Evolutionary conservation across 2,329 filamentous ascomycete species (phyloP), one percentile per base, ranked within the genome.

Genomic region (Colletotrichum shisoi): DNA sequence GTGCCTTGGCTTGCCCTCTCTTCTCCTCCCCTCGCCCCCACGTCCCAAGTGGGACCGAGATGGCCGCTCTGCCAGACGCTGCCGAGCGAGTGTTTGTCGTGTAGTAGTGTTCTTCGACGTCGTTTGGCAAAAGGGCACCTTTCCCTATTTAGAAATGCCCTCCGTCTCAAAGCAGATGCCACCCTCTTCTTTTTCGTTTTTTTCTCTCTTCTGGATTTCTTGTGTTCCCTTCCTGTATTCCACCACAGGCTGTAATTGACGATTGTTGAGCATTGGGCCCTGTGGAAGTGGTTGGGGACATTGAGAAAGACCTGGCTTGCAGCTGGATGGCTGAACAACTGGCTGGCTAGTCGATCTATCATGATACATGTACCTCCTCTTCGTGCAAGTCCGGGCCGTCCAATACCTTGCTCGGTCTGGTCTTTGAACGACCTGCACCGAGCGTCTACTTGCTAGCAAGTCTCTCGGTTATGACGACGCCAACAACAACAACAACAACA

Each of bases 321-420:
- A 1, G n/a, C 21, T 48, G 42, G 56, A 31, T 24, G 46, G 17
- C 17, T 21, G 13, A 52, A 52, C 27, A 31, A 31, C 27, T 31
- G 27, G 27, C 24, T 12, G 4, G 24, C 34, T 24, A 46, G 42
- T 48, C 51, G 56, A 21, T 24, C 52, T 57, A 12, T 52, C 64
- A 67, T 64, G 40, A 59, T 67, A 67, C 64, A 58, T 51, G 61
- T 64, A 54, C 64, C 34, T 63, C 44, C 6, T 62, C 48, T 24
- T 61, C 40, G 42, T 54, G 48, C 42, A 19, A 24, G 24, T 17
- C n/a, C 15, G 4, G 7, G 24, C 45, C 17, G 46, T 31, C 63
- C 52, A 63, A 63, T 64, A 44, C 60, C 45, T 45, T 51, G 13
- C 48, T 19, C 15, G 37, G 40, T 19, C 12, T 39, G 19, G 34